phyloP scores from a whole-genome alignment of 305 asterid genomes.

The Andrographis paniculata region DNA sequence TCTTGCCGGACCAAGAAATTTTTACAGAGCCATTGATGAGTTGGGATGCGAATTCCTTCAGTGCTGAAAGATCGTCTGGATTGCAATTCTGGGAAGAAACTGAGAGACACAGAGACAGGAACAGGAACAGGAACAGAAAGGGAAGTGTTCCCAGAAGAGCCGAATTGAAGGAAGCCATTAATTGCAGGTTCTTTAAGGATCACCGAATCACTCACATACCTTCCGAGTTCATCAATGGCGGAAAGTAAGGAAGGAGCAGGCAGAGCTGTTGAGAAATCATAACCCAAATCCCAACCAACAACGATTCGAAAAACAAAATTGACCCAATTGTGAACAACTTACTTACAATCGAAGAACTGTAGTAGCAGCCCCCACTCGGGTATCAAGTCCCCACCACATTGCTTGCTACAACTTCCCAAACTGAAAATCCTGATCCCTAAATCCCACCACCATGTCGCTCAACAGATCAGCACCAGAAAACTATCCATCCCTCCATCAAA shows the following conservation, averaged over 20 bases:
- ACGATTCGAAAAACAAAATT: neutral
- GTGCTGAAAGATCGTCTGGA: slow-evolving; percentile 50
- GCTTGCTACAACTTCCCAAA: neutral
- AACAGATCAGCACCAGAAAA: slow-evolving; percentile 4
- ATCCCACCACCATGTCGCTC: slow-evolving; percentile 5
- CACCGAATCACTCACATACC: too few species aligned
- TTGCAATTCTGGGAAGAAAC: slow-evolving; percentile 38
- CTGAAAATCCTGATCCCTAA: slow-evolving; percentile 6
- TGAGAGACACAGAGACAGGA: slow-evolving; percentile 33
- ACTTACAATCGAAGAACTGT: neutral
- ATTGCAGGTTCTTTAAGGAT: too few species aligned
- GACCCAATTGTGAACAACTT: neutral
- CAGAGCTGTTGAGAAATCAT: too few species aligned
- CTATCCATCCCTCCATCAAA: slow-evolving; percentile 19
- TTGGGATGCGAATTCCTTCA: slow-evolving; percentile 62
- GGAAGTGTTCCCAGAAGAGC: slow-evolving; percentile 31
- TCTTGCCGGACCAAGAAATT: slow-evolving; percentile 37
- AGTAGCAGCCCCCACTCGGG: slow-evolving; percentile 1
- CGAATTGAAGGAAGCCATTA: slow-evolving; percentile 18
- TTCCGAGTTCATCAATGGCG: too few species aligned
- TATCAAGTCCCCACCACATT: neutral
- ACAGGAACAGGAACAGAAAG: slow-evolving; percentile 32
- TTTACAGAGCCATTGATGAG: slow-evolving; percentile 50
- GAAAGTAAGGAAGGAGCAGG: too few species aligned
- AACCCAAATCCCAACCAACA: neutral